A percentile compares a stretch with the other conserved stretches of the same genome.
Evolutionary conservation across 1,139 yeast genomes (phyloP).

Genomic region (Entelexis sorbosivorans): DNA sequence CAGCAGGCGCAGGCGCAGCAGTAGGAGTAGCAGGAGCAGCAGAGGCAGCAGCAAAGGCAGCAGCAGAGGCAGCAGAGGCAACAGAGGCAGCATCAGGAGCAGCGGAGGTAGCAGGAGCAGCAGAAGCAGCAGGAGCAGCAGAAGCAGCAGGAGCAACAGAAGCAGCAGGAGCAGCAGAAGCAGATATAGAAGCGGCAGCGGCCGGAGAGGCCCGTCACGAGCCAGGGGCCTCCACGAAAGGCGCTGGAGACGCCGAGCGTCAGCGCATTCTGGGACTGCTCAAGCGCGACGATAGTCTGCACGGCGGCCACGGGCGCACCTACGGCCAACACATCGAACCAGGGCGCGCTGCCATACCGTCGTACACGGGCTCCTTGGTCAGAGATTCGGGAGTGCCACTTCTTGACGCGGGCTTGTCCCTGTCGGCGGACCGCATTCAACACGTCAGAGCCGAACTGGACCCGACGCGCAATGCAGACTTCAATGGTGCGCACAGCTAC

Average conservation of each 20-base stretch:
- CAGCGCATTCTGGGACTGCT: neutral
- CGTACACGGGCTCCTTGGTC: slow-evolving; percentile 15
- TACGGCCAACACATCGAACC: slow-evolving; percentile 1
- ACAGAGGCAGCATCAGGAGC: no score
- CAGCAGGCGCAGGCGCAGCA: no score
- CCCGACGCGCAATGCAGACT: neutral
- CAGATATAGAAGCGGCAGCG: no score
- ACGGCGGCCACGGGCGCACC: slow-evolving; percentile 6
- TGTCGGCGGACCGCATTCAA: neutral
- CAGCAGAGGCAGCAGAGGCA: no score
- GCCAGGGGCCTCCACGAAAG: no score
- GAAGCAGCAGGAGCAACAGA: no score
- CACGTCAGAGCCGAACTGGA: neutral
- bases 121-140: no score
- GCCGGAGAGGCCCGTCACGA: no score
- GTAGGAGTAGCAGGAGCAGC: no score
- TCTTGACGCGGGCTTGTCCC: neutral
- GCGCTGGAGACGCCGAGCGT: neutral
- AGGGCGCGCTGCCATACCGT: slow-evolving; percentile 9
- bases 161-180: no score
- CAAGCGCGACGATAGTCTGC: slow-evolving; percentile 6
- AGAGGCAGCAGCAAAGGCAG: no score
- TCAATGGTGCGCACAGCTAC: neutral
- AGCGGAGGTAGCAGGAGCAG: no score
- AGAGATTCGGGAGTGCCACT: neutral